These are phyloP conservation scores for Raphanus hybrid DNA, from an alignment of 441 rosid species.

Conservation along the genomic window DNA sequence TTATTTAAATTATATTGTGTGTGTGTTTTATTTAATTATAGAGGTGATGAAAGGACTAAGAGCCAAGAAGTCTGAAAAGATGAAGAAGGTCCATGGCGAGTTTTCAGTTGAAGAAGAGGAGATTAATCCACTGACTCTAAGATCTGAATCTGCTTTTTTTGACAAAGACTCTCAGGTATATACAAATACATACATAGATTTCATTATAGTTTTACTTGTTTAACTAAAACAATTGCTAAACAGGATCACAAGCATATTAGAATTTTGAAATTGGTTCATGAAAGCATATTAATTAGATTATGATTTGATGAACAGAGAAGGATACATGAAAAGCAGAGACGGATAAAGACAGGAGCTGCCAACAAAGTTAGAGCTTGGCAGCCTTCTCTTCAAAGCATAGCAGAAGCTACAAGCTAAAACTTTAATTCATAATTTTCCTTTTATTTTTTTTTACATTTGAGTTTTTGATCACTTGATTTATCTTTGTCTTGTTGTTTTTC, in stretches of 20 bases:
- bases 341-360: conserved; percentile 22
- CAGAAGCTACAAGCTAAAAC: conserved; percentile 38
- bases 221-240: not conserved
- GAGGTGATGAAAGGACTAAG: conserved; percentile 45
- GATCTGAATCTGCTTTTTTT: conserved; percentile 40
- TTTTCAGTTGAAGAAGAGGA: conserved; percentile 36
- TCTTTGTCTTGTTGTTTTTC: conserved; percentile 26
- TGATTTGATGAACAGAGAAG: conserved; percentile 19
- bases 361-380: conserved; percentile 43
- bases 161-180: conserved; percentile 35
- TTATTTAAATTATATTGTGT: not conserved
- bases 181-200: not conserved
- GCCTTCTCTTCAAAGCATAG: conserved; percentile 45
- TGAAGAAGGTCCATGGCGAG: conserved; percentile 41
- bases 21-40: not conserved
- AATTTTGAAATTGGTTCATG: not conserved
- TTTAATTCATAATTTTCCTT: not conserved
- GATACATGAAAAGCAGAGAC: conserved; percentile 36
- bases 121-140: conserved; percentile 38
- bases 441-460: not conserved
- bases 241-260: not conserved
- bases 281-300: conserved; percentile 4
- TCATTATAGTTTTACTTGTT: conserved; percentile 7
- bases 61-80: conserved; percentile 39
- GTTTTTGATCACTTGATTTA: conserved; percentile 41